Evolutionary conservation across 192 early-diverging fungal genomes (phyloP), one percentile per base, ranked within the genome.

Genomic region (Entrophospora sp.): DNA sequence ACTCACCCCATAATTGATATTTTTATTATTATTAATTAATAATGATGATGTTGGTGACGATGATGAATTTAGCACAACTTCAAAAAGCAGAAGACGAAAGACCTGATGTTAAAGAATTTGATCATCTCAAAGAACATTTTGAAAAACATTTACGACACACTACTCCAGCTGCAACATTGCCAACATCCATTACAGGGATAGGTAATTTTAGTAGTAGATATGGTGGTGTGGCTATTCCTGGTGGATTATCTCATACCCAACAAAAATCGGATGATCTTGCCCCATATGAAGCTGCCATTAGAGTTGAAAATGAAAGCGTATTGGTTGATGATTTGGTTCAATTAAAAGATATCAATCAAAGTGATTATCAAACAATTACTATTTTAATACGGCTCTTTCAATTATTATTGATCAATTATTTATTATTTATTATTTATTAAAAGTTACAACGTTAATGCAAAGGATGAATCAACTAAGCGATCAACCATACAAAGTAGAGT

Each of bases 111-210:
- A 79, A 82, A 58, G 95, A 98, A 73, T 96, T 92, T 73, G 82
- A 85, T 40, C 81, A 86, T 59, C 83, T 95, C 22, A 85, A 90
- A 61, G 85, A 89, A 35, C 83, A 95, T 74, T 90, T 91, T 74
- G 92, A 95, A 68, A 83, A 89, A 37, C 72, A 89, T 56, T 69
- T 90, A 44, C 82, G 85, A 5, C 70, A 71, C 8, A 73, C 72
- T 34, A 32, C 66, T 1, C 71, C 81, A 14, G 68, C 76, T 38
- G 48, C 75, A 1, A 69, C 71, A 0, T 43, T 77, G 0, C 59
- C 72, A 0, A 61, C 75, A 20, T 59, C 56, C 25, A 58, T 67
- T 67, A 53, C 66, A n/a, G 55, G 55, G 10, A 45, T 59, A 68
- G 67, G n/a, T 64, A 71, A 16, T 63, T 71, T 57, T 67, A 69